Evolutionary conservation across 306 rosid species (phyloP), one percentile per base, ranked within the genome.

Genomic region (Prunus campanulata): DNA sequence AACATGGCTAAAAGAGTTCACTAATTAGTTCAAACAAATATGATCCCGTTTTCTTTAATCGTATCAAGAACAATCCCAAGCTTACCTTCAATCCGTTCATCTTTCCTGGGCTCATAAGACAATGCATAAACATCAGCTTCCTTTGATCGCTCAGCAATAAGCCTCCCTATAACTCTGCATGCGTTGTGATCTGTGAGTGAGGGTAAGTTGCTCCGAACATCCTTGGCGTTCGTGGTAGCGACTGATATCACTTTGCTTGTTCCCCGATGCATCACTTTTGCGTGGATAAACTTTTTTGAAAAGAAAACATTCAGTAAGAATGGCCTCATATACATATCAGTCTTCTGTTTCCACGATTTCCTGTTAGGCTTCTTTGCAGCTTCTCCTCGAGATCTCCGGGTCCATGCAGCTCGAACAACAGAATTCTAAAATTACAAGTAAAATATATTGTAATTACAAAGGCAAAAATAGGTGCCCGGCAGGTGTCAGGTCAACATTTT

Each of bases 241-340:
- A 82, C 97, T n/a, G 93, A 92, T 68, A 92, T 88, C 46, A 92
- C 97, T 81, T 92, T 92, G 88, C 96, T 87, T 11, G 96, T 90
- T 68, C 93, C 96, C 65, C 97, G 81, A 84, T 92, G 97, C 84
- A 89, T 88, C 52, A 92, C 92, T 84, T 92, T 92, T 0, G 91
- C 96, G 27, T 92, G 96, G 47, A 92, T 62, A 66, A 88, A 92
- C 59, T 82, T 82, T 70, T 89, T 92, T n/a, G 97, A 90, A 74
- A 92, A 90, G 93, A 81, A 92, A 51, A 92, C 90, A 61, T 92
- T 85, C n/a, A 92, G 81, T 27, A 92, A 80, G 64, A 92, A 92
- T 20, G 96, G 96, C 75, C 93, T 88, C 96, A 92, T 82, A 78
- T 86, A 92, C 97, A 92, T 92, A 70, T 92, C 97, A 24, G 93